Base-by-base conservation (phyloP, 257 asterid genomes). In the Paraleonurus japonicus region DNA sequence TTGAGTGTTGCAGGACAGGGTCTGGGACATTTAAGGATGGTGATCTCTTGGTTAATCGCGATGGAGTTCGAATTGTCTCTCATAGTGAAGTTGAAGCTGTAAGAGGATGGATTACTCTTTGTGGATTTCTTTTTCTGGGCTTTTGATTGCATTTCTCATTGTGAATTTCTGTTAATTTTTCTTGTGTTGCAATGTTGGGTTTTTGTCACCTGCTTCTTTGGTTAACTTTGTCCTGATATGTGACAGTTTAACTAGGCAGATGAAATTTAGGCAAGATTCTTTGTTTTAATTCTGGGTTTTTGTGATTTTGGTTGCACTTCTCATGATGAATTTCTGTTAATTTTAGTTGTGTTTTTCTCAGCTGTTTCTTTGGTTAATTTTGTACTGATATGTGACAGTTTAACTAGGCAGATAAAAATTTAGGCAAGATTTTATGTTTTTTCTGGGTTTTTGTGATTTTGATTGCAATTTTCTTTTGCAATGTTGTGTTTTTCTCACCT, bases 1-100 rank as follows among this genome's bases (percentile, higher is more conserved):
- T n/a, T 28, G 65, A 7, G 17, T 58, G 20, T 72, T 80, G 73
- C 79, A 92, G 98, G 85, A 84, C 97, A 70, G 90, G 85, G 71
- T 95, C 99, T 28, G 99, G 99, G 67, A 95, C 99, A 30, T 95
- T 95, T 71, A 95, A 82, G 90, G 92, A 89, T 85, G 99, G 98
- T 19, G 98, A 95, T 86, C 92, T 95, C 73, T 82, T 92, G 83
- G 99, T 95, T 72, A 95, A 92, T 80, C 82, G 85, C 74, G 91
- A 95, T 63, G 98, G 99, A 9, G 96, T 95, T 76, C 88, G 98
- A 70, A 80, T 95, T 75, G 94, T 90, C 30, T 82, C 98, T 13
- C 83, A 87, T 55, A 77, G 70, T 74, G 89, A 88, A 88, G 85
- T 81, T 68, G 96, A 86, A 79, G 78, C 88, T 73, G 99, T 95